These are phyloP conservation scores for Cicer yamashitae DNA, from an alignment of 306 rosid genomes.

Conservation along the genomic window DNA sequence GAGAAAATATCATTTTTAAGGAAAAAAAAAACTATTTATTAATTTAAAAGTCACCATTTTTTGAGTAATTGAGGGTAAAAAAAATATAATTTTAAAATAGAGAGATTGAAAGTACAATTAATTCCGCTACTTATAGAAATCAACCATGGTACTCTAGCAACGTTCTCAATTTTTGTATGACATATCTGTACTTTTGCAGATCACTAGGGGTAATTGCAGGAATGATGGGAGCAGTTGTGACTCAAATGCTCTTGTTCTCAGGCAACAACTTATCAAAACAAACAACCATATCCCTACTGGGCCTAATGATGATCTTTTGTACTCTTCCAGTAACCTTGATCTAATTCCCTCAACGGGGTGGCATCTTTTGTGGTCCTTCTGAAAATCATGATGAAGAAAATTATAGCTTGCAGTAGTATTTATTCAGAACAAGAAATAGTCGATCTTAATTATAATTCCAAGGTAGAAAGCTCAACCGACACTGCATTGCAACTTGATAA, in stretches of 20 bases:
- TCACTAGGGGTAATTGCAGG: constrained; percentile 72
- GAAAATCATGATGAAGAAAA: constrained; percentile 13
- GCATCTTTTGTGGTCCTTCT: constrained; percentile 62
- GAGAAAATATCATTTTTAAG: no score
- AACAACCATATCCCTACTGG: constrained; percentile 66
- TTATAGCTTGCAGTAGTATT: constrained; percentile 41
- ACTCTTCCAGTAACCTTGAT: constrained; percentile 54
- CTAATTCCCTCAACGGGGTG: constrained; percentile 61
- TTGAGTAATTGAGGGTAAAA: no score
- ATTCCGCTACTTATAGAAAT: not conserved
- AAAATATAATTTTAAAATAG: no score
- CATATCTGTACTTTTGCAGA: constrained; percentile 40
- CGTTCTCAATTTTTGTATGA: no score
- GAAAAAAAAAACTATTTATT: no score
- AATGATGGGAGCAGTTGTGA: constrained; percentile 67
- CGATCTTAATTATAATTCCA: not conserved
- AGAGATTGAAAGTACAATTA: no score
- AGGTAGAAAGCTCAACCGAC: no score
- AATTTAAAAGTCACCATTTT: no score
- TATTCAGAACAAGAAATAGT: not conserved
- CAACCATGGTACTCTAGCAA: no score
- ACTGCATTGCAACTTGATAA: no score
- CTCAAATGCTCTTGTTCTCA: constrained; percentile 58
- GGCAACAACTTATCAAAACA: constrained; percentile 49
- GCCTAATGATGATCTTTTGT: constrained; percentile 52